Evolutionary conservation across 2,329 filamentous ascomycete species (phyloP), one percentile per base, ranked within the genome.

Genomic region (Nemania sp.): DNA sequence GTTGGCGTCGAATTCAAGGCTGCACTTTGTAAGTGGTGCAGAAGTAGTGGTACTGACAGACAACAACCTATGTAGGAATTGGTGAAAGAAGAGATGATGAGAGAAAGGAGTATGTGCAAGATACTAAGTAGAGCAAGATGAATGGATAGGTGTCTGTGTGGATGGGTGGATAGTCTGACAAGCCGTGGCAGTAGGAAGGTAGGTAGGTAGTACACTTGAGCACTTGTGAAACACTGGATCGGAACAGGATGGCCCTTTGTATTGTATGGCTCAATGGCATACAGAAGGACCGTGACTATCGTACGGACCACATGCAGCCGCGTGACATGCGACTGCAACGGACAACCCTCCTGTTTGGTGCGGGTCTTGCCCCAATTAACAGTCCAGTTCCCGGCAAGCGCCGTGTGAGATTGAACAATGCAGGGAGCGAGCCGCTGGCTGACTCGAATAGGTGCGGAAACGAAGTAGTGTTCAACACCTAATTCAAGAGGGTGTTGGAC

Each of bases 251-350:
- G 44, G 43, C 20, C 43, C 59, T 60, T 57, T 57, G 59, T 60
- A 51, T 57, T 57, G 59, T 60, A 51, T 57, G 51, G 54, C 24
- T 24, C 40, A 45, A 57, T 61, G 57, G 57, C 22, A 54, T 44
- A n/a, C n/a, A n/a, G 54, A 60, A 31, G 28, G 43, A 55, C 60
- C 57, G 59, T 60, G n/a, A 60, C 50, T 49, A 59, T 52, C 34
- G 28, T 3, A 11, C 24, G 9, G 40, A 49, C 47, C 46, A 52
- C 53, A 23, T 36, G 14, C 17, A 26, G 19, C 39, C 39, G 39
- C 26, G 39, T 41, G 39, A 26, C 39, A 12, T 26, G 23, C 6
- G 20, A 26, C 39, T 39, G 34, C 15, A n/a, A 20, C 34, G 15
- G 12, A 11, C 34, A 4, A n/a, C 34, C 19, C 20, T n/a, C 14